Evolutionary conservation across 2,329 filamentous ascomycete genomes (phyloP), one percentile per base, ranked within the genome.

Genomic region (Falciphora oryzae): DNA sequence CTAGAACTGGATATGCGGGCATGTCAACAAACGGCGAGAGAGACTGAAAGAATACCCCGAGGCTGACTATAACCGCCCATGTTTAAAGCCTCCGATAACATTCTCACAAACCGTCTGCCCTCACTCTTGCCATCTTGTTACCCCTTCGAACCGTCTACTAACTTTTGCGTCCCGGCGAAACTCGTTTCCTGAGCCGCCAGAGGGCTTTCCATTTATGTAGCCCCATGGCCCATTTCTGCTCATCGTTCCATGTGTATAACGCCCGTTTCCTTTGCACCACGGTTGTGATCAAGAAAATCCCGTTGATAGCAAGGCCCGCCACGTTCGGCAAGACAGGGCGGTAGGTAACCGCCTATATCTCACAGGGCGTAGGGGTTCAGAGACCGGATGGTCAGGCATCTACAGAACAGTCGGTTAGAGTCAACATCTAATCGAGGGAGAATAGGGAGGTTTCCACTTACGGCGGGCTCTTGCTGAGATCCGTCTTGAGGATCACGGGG

Each of bases 401-500:
- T 93, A 70, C 28, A 68, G 28, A 53, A 61, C 22, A 60, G 70
- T 84, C 77, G 83, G 79, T 72, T 70, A 53, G 44, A 66, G 64
- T 65, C 56, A 58, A 60, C 13, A 25, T 31, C 25, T 29, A 14
- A 57, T 25, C 3, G 11, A 11, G 44, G 3, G 8, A 13, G 18
- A 31, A 63, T 29, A 16, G 3, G 16, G 28, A 35, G 5, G 6
- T 16, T 31, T 32, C 14, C 61, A 94, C 95, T 88, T 90, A 99
- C 93, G 95, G 95, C 80, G 95, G 95, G 81, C 94, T 98, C 91
- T 99, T 99, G 80, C 85, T 92, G 73, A 99, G 85, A 80, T 99
- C 95, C 69, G 95, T 98, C 88, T 97, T 98, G 73, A 99, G 81
- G 75, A 99, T 96, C 70, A 99, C 91, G n/a, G 95, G 95, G 67